Percentiles rank a stretch among this genome's conserved stretches.
Conservation (phyloP, 352 stramenopile genomes). For the Phytophthora fragariaefolia region DNA sequence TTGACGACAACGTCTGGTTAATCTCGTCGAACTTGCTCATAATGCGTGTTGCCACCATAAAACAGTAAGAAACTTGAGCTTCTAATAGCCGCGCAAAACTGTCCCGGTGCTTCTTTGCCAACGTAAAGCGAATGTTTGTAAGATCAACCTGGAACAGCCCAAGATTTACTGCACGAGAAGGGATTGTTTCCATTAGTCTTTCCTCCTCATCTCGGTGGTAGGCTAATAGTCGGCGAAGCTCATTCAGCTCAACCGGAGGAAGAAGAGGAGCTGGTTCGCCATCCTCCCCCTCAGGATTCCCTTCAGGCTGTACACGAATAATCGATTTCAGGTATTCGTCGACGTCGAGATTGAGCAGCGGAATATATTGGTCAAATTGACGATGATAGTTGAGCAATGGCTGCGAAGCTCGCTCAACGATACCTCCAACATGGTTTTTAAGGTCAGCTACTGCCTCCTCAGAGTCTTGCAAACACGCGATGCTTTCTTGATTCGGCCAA, state of each 20-base stretch:
- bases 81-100: slow-evolving; percentile 79
- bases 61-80: slow-evolving; percentile 71
- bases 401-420: slow-evolving; percentile 50
- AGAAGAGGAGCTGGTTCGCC: slow-evolving; percentile 55
- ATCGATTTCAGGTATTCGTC: slow-evolving; percentile 78
- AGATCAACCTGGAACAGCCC: slow-evolving; percentile 84
- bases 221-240: slow-evolving; percentile 66
- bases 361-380: slow-evolving; percentile 86
- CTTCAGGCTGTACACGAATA: slow-evolving; percentile 54
- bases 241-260: slow-evolving; percentile 75
- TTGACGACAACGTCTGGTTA: slow-evolving; percentile 77
- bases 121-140: slow-evolving; percentile 74
- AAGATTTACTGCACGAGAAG: slow-evolving; percentile 69
- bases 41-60: slow-evolving; percentile 67
- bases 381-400: slow-evolving; percentile 81
- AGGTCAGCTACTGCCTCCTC: slow-evolving; percentile 67
- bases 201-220: slow-evolving; percentile 76
- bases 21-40: slow-evolving; percentile 90
- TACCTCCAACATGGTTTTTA: slow-evolving; percentile 53
- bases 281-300: slow-evolving; percentile 40
- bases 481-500: slow-evolving; percentile 93
- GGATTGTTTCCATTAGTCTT: slow-evolving; percentile 73
- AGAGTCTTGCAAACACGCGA: slow-evolving; percentile 80
- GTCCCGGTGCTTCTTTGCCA: slow-evolving; percentile 83
- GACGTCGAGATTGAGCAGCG: slow-evolving; percentile 92